phyloP scores from a whole-genome alignment of 768 basidiomycete species.

The Termitomyces sp. region DNA sequence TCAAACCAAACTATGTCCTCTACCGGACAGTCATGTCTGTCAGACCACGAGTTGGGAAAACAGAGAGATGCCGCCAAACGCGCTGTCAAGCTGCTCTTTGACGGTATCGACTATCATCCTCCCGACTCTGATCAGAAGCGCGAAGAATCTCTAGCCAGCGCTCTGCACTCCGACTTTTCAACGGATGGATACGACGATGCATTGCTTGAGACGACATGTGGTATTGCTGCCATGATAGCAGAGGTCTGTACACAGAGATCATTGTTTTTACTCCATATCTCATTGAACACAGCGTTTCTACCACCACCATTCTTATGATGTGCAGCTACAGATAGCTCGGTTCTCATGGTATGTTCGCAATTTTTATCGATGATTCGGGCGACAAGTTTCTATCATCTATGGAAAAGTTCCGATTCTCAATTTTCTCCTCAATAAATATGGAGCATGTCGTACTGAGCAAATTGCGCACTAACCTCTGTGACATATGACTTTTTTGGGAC shows the following conservation, averaged over 20 bases:
- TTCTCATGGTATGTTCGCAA: neutral
- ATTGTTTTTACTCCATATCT: neutral
- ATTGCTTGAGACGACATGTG: neutral
- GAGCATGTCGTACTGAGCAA: neutral
- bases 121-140: neutral
- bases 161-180: neutral
- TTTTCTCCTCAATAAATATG: neutral
- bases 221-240: neutral
- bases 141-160: neutral
- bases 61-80: neutral
- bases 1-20: too few relatives aligned
- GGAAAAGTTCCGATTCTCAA: neutral
- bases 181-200: neutral
- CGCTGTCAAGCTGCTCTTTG: neutral
- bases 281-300: neutral
- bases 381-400: neutral
- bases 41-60: too few relatives aligned
- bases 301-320: neutral
- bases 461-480: neutral
- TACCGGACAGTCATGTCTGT: too few relatives aligned
- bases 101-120: neutral
- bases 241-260: neutral
- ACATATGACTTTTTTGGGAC: neutral
- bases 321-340: neutral
- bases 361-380: neutral